phyloP scores from a whole-genome alignment of 2,329 filamentous ascomycete species.

The Pseudonectria buxi region DNA sequence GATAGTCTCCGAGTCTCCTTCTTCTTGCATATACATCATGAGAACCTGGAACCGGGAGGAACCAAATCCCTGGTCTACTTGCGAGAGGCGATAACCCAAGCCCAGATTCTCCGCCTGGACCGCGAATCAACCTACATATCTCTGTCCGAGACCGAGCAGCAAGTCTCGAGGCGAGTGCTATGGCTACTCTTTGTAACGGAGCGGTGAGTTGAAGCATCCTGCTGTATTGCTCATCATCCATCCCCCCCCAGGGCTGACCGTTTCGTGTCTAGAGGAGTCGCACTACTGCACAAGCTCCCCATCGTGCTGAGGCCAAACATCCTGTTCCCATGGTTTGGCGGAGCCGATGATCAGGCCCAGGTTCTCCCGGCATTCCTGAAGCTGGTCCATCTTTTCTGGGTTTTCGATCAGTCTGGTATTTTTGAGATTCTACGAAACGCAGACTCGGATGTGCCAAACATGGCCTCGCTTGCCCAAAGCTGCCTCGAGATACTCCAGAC shows the following conservation, averaged over 20 bases:
- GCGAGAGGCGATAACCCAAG: slow-evolving; percentile 44
- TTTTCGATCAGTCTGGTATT: slow-evolving; percentile 42
- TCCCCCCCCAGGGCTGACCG: slow-evolving; percentile 11
- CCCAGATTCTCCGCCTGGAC: slow-evolving; percentile 43
- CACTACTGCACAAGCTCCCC: slow-evolving; percentile 43
- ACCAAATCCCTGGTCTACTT: slow-evolving; percentile 41
- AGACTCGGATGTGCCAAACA: slow-evolving; percentile 25
- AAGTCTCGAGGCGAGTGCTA: slow-evolving; percentile 38
- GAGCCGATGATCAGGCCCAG: slow-evolving; percentile 33
- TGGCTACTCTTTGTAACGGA: slow-evolving; percentile 46
- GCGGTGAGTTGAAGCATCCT: slow-evolving; percentile 14
- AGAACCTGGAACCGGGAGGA: slow-evolving; percentile 40
- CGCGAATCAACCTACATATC: slow-evolving; percentile 34
- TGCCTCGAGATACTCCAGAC: slow-evolving; percentile 35
- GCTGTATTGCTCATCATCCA: too few species aligned
- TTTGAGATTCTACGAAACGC: slow-evolving; percentile 39
- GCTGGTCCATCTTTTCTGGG: slow-evolving; percentile 42
- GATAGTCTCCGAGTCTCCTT: slow-evolving; percentile 40
- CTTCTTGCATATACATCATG: slow-evolving; percentile 46
- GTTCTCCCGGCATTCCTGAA: slow-evolving; percentile 44
- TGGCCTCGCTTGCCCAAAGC: slow-evolving; percentile 23
- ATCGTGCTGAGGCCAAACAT: slow-evolving; percentile 37
- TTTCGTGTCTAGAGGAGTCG: slow-evolving; percentile 33
- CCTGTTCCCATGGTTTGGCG: slow-evolving; percentile 27
- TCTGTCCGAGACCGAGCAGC: slow-evolving; percentile 32